Percentiles rank a stretch among this genome's conserved stretches.
These are phyloP conservation scores for Pseudoturritis turrita DNA, from an alignment of 345 rosid species.

Conservation along the genomic window DNA sequence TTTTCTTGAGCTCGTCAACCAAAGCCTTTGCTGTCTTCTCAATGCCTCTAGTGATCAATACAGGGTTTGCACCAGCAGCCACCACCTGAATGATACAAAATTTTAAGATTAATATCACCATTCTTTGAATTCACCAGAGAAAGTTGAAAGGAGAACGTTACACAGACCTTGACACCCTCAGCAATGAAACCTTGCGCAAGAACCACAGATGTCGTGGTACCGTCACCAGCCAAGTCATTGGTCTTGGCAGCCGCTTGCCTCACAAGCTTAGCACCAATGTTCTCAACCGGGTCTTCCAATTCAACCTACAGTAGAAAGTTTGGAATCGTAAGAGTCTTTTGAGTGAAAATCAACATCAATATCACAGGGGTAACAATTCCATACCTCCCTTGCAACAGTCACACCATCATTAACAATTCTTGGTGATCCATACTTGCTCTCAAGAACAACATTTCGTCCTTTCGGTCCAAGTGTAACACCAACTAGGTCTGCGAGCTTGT, in stretches of 20 bases:
- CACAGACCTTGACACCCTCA: slow-evolving; percentile 89
- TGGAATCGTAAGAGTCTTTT: not conserved
- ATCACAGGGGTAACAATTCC: not conserved
- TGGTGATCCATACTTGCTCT: slow-evolving; percentile 98
- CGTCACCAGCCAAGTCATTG: slow-evolving; percentile 98
- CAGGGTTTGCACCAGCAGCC: slow-evolving; percentile 99
- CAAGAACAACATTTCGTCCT: slow-evolving; percentile 95
- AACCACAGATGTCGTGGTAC: slow-evolving; percentile 97
- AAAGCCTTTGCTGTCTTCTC: slow-evolving; percentile 90
- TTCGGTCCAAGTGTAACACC: slow-evolving; percentile 98
- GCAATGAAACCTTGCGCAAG: slow-evolving; percentile 97
- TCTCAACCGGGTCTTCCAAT: slow-evolving; percentile 97
- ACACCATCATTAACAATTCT: slow-evolving; percentile 98
- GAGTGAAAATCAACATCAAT: not conserved
- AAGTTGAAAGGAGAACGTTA: not conserved
- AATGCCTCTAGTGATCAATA: slow-evolving; percentile 88
- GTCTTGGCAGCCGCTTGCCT: slow-evolving; percentile 99
- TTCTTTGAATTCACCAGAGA: not conserved
- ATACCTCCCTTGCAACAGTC: slow-evolving; percentile 94
- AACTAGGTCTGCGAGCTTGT: slow-evolving; percentile 96
- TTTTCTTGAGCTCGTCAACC: slow-evolving; percentile 66
- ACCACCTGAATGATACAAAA: slow-evolving; percentile 54
- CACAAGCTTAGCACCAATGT: slow-evolving; percentile 94
- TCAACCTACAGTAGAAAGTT: slow-evolving; percentile 56
- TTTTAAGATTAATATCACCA: not conserved